Evolutionary conservation across 768 basidiomycete genomes (phyloP), one percentile per base, ranked within the genome.

Genomic region (Mycena rebaudengoi): DNA sequence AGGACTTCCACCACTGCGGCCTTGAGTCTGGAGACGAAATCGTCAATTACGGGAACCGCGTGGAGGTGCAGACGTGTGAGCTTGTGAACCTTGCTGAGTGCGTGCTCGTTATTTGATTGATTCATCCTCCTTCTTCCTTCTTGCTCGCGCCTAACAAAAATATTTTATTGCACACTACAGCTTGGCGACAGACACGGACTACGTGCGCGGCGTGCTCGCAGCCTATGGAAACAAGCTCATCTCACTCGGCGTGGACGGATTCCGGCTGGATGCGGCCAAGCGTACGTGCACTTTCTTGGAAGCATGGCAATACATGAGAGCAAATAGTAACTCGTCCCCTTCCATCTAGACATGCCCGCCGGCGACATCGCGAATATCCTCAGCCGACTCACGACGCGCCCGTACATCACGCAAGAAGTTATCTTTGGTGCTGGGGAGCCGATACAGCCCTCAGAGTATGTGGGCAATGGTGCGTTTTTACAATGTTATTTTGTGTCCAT

Each of bases 1-100:
- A 83, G 77, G 79, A 89, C 71, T 90, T 90, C 73, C 88, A 91
- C 65, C 84, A 89, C 70, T 90, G 88, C 66, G 86, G 88, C 4
- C 76, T 86, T 28, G 82, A 84, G 49, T 73, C 84, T 0, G 72
- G 71, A 2, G 83, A 89, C 65, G 78, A 83, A 56, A 88, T 90
- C 55, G 82, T 81, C 12, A 80, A 89, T 70, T 91, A 83, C 60
- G 67, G 73, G 54, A 86, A 85, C 65, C 72, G 82, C 7, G 55
- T 73, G 0, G 84, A 91, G 72, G 88, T 91, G 0, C 85, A 86
- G 68, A 86, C 84, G 0, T 87, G 86, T 67, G 75, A 87, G 65
- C 76, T 87, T 29, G 79, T 70, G 2, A 80, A 81, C 61, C 74
- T 87, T 7, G 85, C 86, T 2, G 86, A 88, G 86, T 87, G 65